These are phyloP conservation scores for Fragaria nilgerrensis DNA, from an alignment of 306 rosid species.

Conservation along the genomic window DNA sequence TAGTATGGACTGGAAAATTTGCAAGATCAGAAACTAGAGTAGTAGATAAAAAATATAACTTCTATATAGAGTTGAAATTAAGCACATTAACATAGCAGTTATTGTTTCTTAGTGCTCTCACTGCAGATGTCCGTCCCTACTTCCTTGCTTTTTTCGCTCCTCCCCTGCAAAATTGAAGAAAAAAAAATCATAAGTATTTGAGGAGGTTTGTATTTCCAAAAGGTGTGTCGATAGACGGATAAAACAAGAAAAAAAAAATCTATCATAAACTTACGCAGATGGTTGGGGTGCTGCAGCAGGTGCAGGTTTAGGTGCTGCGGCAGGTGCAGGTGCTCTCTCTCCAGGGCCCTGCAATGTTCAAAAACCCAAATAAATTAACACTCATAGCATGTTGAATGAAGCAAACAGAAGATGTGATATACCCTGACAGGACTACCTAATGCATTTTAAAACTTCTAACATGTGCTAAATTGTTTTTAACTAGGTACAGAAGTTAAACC, in stretches of 20 bases:
- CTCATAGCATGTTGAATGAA: neutral
- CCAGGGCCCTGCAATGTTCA: constrained; percentile 39
- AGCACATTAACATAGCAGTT: constrained; percentile 1
- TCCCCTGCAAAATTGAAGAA: constrained; percentile 18
- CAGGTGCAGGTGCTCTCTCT: constrained; percentile 39
- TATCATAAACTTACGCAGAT: constrained; percentile 29
- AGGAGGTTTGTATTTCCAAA: neutral
- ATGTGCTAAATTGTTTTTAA: neutral
- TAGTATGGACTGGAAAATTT: constrained; percentile 19
- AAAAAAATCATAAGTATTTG: neutral
- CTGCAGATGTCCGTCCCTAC: neutral
- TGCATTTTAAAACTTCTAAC: neutral
- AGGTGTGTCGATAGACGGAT: neutral
- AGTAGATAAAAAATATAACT: constrained; percentile 10
- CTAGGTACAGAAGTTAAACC: neutral
- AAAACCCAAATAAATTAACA: neutral
- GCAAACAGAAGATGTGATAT: neutral
- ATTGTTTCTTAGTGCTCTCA: constrained; percentile 15
- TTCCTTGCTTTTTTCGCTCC: constrained; percentile 45
- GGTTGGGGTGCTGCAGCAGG: constrained; percentile 27
- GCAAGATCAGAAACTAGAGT: constrained; percentile 7
- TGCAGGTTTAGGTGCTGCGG: constrained; percentile 22
- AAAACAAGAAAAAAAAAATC: neutral
- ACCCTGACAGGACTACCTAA: neutral
- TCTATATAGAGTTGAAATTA: constrained; percentile 1